These are phyloP conservation scores for Manihot esculenta DNA, from an alignment of 441 rosid species.

Conservation along the genomic window DNA sequence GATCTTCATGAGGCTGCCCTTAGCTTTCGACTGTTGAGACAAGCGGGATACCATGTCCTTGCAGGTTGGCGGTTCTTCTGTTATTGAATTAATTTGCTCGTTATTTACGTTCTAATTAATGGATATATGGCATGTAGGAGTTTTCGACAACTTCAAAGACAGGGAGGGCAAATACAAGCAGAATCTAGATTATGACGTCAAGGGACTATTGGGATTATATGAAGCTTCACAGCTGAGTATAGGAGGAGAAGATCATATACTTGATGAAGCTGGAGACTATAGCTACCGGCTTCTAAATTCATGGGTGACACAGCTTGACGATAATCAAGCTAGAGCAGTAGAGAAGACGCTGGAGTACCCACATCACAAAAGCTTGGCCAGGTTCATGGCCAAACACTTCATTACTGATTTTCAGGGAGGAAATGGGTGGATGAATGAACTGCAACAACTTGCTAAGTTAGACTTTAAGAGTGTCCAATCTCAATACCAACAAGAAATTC, in stretches of 20 bases:
- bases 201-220: constrained; percentile 37
- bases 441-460: constrained; percentile 38
- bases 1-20: constrained; percentile 43
- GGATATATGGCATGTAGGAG: constrained; percentile 28
- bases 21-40: constrained; percentile 58
- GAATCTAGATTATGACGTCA: constrained; percentile 6
- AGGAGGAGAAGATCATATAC: constrained; percentile 36
- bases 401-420: not conserved
- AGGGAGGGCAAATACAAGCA: constrained; percentile 24
- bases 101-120: not conserved
- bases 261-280: constrained; percentile 33
- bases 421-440: constrained; percentile 35
- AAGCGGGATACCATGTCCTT: constrained; percentile 32
- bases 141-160: constrained; percentile 36
- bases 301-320: constrained; percentile 13
- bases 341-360: constrained; percentile 37
- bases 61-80: not conserved
- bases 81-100: not conserved
- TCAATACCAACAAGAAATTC: constrained; percentile 36
- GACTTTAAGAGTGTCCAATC: constrained; percentile 33
- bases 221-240: constrained; percentile 50
- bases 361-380: constrained; percentile 45
- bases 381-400: constrained; percentile 33
- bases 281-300: constrained; percentile 26
- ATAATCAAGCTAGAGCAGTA: constrained; percentile 20